Base-by-base conservation (phyloP, 2,329 filamentous ascomycete species). In the Nemania bipapillata region DNA sequence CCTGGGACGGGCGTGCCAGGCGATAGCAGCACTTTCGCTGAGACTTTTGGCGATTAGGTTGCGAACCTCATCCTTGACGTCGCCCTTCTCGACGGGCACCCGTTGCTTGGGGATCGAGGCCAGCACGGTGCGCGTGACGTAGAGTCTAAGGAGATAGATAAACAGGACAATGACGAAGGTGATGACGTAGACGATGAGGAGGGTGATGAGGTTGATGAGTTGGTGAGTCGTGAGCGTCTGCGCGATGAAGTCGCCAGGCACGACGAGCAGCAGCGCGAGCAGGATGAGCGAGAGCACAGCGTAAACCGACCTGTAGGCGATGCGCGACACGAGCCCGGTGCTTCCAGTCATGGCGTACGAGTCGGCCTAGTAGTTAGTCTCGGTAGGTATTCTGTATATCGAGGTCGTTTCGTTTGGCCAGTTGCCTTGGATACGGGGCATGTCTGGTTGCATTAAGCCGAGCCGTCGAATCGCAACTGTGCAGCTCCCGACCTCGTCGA, bases 71-170 rank as follows among this genome's bases (percentile, higher is more conserved):
- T 89, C 90, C 52, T 87, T 88, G 52, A 97, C 87, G 78, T 97
- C 94, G 72, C 91, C 92, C 78, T 93, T 92, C 74, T 96, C 93
- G 70, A 97, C 86, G 0, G 94, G 94, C 17, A 97, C 87, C 87
- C 92, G 96, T 62, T 88, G 84, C 79, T 95, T 96, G 1, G 96
- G 96, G 67, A 99, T 97, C 3, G 89, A 90, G 20, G 90, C 88
- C 8, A 98, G 86, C 8, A 92, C 89, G 53, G 87, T 91, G 70
- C 92, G 89, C 76, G 93, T 96, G 61, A 95, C 92, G 81, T 95
- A 97, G 22, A 97, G 87, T n/a, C 96, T 87, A 61, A 90, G 88
- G 63, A 90, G 87, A 79, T 97, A 97, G 75, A 97, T 88, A 74
- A 97, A 89, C 52, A 88, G 80, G 50, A 93, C 87, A 61, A 94